phyloP scores from a whole-genome alignment of 2,329 filamentous ascomycete species.

The Alternaria postmessia region DNA sequence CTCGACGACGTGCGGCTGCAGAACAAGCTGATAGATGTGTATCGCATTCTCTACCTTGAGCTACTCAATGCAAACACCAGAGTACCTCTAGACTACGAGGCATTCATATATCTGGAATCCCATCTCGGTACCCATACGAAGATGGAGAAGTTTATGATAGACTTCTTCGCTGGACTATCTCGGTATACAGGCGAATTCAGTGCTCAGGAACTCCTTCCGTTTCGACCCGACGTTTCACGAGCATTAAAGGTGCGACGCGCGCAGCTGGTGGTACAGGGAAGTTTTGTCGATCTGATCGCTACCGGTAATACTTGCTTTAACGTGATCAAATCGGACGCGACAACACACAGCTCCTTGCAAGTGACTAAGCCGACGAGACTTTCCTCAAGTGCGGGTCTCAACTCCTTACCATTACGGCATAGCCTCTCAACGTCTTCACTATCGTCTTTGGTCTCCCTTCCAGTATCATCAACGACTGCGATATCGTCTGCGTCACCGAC shows the following conservation, averaged over 20 bases:
- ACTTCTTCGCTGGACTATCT: conserved; percentile 22
- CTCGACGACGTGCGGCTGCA: conserved; percentile 19
- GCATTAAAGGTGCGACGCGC: not conserved
- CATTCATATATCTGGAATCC: conserved; percentile 15
- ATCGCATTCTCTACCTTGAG: conserved; percentile 13
- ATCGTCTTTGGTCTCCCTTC: not conserved
- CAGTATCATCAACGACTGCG: not conserved
- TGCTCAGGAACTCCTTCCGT: not conserved
- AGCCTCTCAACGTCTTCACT: not conserved
- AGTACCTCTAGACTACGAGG: conserved; percentile 7
- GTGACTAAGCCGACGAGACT: not conserved
- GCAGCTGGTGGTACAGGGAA: not conserved
- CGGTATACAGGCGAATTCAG: conserved; percentile 3
- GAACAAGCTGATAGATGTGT: conserved; percentile 22
- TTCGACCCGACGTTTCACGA: conserved; percentile 13
- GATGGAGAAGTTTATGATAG: conserved; percentile 26
- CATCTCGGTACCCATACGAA: conserved; percentile 19
- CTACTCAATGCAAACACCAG: not conserved
- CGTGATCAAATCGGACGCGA: conserved; percentile 4
- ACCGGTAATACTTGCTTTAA: conserved; percentile 5
- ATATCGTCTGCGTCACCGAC: not conserved
- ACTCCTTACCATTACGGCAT: not conserved
- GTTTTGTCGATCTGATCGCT: conserved; percentile 4
- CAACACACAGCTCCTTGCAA: conserved; percentile 1
- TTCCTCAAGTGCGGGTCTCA: not conserved